Evolutionary conservation across 768 basidiomycete genomes (phyloP).

Genomic region (Leccinum disarticulatum): DNA sequence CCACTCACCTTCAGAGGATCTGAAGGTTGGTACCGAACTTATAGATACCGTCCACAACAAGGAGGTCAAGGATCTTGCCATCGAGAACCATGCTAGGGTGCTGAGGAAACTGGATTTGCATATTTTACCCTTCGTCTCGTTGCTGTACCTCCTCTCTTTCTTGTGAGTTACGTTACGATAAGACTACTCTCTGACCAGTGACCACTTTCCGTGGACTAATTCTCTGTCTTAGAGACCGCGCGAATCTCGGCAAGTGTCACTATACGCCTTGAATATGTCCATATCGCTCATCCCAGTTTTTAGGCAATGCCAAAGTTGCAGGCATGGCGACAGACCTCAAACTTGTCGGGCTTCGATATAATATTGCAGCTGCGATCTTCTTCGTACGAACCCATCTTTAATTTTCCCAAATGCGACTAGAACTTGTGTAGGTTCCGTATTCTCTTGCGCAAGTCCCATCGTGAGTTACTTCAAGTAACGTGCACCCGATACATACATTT

Average conservation of each 20-base stretch:
- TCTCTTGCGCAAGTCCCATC: slow-evolving; percentile 38
- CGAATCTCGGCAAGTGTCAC: slow-evolving; percentile 40
- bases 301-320: slow-evolving; percentile 46
- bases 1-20: not conserved
- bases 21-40: slow-evolving; percentile 1
- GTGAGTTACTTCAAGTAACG: slow-evolving; percentile 22
- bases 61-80: not conserved
- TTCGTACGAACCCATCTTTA: slow-evolving; percentile 26
- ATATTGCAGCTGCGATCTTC: slow-evolving; percentile 40
- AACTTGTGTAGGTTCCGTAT: slow-evolving; percentile 33
- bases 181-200: not conserved
- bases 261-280: not conserved
- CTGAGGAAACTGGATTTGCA: not conserved
- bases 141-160: not conserved
- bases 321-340: slow-evolving; percentile 43
- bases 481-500: not conserved
- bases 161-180: not conserved
- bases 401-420: not conserved
- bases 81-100: not conserved
- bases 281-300: slow-evolving; percentile 3
- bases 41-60: slow-evolving; percentile 14
- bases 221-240: slow-evolving; percentile 36
- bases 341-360: slow-evolving; percentile 37
- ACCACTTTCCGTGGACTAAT: not conserved
- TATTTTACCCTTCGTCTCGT: not conserved